These are phyloP conservation scores for Diaporthe vexans DNA, from an alignment of 2,329 filamentous ascomycete genomes.

Conservation along the genomic window DNA sequence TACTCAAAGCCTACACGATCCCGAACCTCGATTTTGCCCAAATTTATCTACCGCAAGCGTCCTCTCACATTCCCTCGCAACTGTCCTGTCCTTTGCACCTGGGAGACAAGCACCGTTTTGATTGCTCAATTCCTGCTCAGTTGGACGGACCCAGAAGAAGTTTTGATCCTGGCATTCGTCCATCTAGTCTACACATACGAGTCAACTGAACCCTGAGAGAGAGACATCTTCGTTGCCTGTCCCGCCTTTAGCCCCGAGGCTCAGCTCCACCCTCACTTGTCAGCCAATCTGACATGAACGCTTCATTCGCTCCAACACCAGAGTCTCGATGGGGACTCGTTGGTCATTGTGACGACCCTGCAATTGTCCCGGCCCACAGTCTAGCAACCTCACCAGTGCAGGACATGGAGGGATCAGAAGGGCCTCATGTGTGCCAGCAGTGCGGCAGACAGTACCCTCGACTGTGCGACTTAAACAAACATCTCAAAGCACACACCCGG, in stretches of 20 bases:
- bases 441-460: constrained; percentile 50
- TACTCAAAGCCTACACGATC: constrained; percentile 19
- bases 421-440: constrained; percentile 44
- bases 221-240: constrained; percentile 29
- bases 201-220: neutral
- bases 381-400: constrained; percentile 24
- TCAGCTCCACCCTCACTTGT: constrained; percentile 11
- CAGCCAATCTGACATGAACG: constrained; percentile 38
- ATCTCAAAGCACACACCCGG: constrained; percentile 38
- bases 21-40: constrained; percentile 32
- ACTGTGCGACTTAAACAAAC: constrained; percentile 54
- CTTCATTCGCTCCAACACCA: constrained; percentile 29
- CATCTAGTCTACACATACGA: neutral
- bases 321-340: constrained; percentile 36
- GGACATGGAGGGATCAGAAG: constrained; percentile 26
- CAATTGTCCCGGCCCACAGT: constrained; percentile 18
- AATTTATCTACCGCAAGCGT: constrained; percentile 14
- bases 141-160: neutral
- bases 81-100: neutral
- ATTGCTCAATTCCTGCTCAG: constrained; percentile 19
- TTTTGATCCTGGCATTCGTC: neutral
- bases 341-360: constrained; percentile 23
- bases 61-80: constrained; percentile 3
- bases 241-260: constrained; percentile 17
- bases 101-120: neutral